Conservation (phyloP, 306 rosid species). For the Trifolium pratense region DNA sequence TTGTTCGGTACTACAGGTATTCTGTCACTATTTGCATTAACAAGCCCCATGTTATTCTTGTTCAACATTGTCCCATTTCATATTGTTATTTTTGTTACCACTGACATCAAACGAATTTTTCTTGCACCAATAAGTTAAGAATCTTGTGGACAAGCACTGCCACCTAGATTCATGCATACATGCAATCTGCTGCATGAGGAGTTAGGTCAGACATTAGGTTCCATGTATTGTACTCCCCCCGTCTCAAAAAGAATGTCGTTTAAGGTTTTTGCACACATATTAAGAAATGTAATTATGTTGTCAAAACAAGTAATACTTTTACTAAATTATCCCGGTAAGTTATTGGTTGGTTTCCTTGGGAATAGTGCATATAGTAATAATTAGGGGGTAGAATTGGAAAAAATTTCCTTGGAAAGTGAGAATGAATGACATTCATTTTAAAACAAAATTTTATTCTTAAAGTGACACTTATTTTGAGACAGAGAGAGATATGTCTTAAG, state of each 20-base stretch:
- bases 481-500: background rate
- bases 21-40: conserved; percentile 19
- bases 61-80: conserved; percentile 24
- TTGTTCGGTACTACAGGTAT: conserved; percentile 9
- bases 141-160: conserved; percentile 11
- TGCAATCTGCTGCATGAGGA: conserved; percentile 17
- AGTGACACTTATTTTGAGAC: too few species aligned
- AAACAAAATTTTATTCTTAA: too few species aligned
- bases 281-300: too few species aligned
- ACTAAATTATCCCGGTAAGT: too few species aligned
- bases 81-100: background rate
- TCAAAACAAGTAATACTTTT: too few species aligned
- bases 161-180: conserved; percentile 31
- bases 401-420: too few species aligned
- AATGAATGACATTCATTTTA: too few species aligned
- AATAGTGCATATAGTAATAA: too few species aligned
- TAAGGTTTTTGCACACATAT: too few species aligned
- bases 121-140: conserved; percentile 30
- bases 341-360: too few species aligned
- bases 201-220: conserved; percentile 29
- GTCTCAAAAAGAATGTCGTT: too few species aligned
- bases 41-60: conserved; percentile 21
- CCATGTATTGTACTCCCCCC: background rate
- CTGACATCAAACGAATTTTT: conserved; percentile 10
- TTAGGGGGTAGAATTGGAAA: too few species aligned